Evolutionary conservation across 1,139 yeast species (phyloP), one percentile per base, ranked within the genome.

Genomic region (Entelexis paramagnoliae): DNA sequence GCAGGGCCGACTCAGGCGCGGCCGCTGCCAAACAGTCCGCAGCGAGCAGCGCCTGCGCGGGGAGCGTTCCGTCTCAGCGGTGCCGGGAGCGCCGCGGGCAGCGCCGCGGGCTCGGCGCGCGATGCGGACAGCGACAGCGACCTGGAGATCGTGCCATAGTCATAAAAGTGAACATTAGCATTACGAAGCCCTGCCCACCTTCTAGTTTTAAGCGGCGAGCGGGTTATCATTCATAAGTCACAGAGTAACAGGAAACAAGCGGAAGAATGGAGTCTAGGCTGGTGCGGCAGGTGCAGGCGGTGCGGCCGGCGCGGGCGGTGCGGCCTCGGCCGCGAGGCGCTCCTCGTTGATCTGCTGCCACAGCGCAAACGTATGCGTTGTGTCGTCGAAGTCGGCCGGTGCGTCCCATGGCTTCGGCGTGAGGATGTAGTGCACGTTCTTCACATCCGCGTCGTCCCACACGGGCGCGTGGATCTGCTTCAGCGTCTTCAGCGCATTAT

Each of bases 381-480:
- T 64, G 48, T 68, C 71, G 34, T 61, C 60, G 19, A 51, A 55
- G 19, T 48, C 61, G 9, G 26, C 20, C 35, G 69, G 72, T 13
- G 28, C 54, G 41, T 76, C 73, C 81, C 81, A 78, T 2, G 82
- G 81, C 64, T 78, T 78, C 4, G 81, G 80, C 11, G 72, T 70
- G 46, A 77, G 58, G 34, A 78, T 78, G 59, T 73, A 78, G 61
- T 78, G 82, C 39, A 78, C 66, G 54, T 74, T 76, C 60, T 76
- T 76, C 51, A 77, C 78, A 54, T 70, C 70, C 6, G 64, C 60
- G 36, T 67, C 68, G 48, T 72, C 66, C 76, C 80, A 75, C 32
- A 77, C 58, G 14, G 72, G 70, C 3, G 64, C 36, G 61, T 78
- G 81, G 48, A 72, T 62, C 14, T 54, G 45, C 45, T 65, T 67